Conservation (phyloP, 2,329 filamentous ascomycete genomes). For the Coniochaeta prunicola region DNA sequence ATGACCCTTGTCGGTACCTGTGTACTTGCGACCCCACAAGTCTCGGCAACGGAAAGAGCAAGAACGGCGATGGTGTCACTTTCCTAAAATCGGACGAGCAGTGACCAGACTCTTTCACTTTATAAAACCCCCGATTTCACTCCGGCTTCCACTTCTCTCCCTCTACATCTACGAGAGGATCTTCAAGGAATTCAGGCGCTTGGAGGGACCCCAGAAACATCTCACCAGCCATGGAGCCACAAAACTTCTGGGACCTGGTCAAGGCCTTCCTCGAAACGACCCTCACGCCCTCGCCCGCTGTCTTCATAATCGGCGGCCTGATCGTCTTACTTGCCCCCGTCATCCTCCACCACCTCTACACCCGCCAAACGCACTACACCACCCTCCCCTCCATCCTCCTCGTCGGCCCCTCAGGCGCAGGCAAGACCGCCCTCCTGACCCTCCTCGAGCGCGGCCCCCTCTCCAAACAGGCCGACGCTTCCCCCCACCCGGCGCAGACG, state of each 20-base stretch:
- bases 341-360: slow-evolving; percentile 68
- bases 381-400: slow-evolving; percentile 71
- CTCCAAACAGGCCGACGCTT: neutral
- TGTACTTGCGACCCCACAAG: neutral
- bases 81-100: neutral
- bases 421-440: slow-evolving; percentile 85
- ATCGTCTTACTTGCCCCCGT: slow-evolving; percentile 69
- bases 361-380: slow-evolving; percentile 56
- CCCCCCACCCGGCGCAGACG: slow-evolving; percentile 24
- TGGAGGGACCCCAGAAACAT: neutral
- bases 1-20: neutral
- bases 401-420: slow-evolving; percentile 70
- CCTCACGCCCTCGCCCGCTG: slow-evolving; percentile 51
- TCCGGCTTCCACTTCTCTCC: neutral
- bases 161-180: neutral
- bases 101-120: neutral
- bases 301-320: slow-evolving; percentile 61
- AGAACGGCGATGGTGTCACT: slow-evolving; percentile 12
- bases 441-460: slow-evolving; percentile 52
- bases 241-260: slow-evolving; percentile 21
- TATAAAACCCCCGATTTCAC: neutral
- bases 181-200: neutral
- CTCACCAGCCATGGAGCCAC: slow-evolving; percentile 21
- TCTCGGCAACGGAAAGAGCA: neutral
- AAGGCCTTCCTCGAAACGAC: slow-evolving; percentile 39